Base-by-base conservation (phyloP, 208 protist species). In the Herpetomonas muscarum region DNA sequence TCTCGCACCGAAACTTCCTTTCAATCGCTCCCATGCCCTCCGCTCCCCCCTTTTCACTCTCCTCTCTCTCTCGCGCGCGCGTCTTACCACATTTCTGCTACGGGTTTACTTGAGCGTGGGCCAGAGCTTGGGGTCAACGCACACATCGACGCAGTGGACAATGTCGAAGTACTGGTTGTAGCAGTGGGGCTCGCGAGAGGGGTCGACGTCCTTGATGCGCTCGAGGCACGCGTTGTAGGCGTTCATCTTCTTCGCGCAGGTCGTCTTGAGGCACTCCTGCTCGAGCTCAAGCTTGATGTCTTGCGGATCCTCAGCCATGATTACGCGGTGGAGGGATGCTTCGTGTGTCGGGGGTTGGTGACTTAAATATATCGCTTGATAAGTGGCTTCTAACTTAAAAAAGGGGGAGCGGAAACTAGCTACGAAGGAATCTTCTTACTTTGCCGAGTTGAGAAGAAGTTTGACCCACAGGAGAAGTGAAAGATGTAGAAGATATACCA, bases 131-230 rank as follows among this genome's bases (percentile, higher is more conserved):
- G 77, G 77, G 62, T 85, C 70, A 3, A 81, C 76, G 61, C 82
- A 90, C 30, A 85, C 76, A 58, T 90, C 82, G 51, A 90, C 82
- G 67, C 82, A 90, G 73, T 90, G 82, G 28, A 90, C 68, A 46
- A 90, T 86, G 57, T 74, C 71, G 60, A 90, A 90, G 76, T 90
- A 90, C 64, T 86, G 78, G 46, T 75, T 54, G 63, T 84, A 90
- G 67, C 82, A 90, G 64, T 90, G 78, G 22, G 82, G 82, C 73
- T 90, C 82, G 52, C 74, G 74, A 24, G 78, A 75, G 29, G 74
- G 46, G 3, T 65, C 63, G 22, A 85, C 69, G 15, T 60, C 64
- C 69, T 85, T 84, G 55, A 90, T 90, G 53, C 82, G 82, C 68
- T 90, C 82, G n/a, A 83, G 70, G 70, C 82, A 90, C 26, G 48